Evolutionary conservation across 306 rosid species (phyloP).

Genomic region (Quercus dentata): DNA sequence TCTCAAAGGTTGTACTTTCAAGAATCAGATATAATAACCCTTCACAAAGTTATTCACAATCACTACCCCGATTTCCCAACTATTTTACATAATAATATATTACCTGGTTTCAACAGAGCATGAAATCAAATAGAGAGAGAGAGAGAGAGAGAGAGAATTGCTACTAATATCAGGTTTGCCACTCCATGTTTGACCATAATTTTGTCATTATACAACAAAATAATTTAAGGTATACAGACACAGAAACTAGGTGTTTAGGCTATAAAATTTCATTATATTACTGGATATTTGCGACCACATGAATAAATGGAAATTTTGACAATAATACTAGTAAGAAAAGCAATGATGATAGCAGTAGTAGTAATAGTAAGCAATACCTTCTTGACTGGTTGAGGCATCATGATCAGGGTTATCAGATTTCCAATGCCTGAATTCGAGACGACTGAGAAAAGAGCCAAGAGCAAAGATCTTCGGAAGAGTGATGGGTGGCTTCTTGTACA

Average conservation of each 20-base stretch:
- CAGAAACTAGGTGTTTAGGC: neutral
- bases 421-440: slow-evolving; percentile 57
- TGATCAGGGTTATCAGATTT: slow-evolving; percentile 45
- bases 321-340: neutral
- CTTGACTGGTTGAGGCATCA: slow-evolving; percentile 76
- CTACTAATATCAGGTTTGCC: neutral
- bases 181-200: neutral
- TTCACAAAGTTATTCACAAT: no score
- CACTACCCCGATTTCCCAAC: no score
- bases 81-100: no score
- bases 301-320: no score
- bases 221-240: neutral
- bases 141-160: neutral
- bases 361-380: slow-evolving; percentile 50
- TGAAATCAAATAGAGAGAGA: neutral
- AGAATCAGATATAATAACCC: no score
- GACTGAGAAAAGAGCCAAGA: slow-evolving; percentile 72
- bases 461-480: slow-evolving; percentile 84
- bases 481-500: slow-evolving; percentile 33
- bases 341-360: neutral
- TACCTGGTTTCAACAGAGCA: neutral
- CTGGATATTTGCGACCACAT: neutral
- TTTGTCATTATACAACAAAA: neutral
- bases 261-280: neutral
- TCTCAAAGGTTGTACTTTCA: no score